Conservation (phyloP, 2,329 filamentous ascomycete genomes). For the Berkeleyomyces basicola region DNA sequence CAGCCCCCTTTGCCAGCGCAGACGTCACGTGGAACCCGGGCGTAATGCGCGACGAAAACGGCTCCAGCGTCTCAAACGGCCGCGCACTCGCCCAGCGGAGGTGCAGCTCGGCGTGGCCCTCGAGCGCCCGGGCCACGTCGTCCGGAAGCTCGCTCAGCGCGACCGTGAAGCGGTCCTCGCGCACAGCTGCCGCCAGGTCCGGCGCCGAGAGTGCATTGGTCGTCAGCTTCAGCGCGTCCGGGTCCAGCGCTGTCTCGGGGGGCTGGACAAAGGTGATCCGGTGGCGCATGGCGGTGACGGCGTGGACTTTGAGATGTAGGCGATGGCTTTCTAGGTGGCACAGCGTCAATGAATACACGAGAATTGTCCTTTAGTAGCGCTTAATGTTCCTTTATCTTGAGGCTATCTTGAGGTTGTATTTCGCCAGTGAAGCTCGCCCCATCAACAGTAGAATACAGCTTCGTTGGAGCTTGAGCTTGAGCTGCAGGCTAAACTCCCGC, state of each 20-base stretch:
- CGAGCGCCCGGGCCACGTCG: conserved; percentile 46
- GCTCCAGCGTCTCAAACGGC: conserved; percentile 43
- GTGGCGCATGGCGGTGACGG: conserved; percentile 44
- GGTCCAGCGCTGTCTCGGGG: conserved; percentile 46
- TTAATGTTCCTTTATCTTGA: background rate
- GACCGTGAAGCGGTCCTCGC: conserved; percentile 67
- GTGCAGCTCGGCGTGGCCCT: conserved; percentile 53
- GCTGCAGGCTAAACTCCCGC: background rate
- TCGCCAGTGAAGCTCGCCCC: background rate
- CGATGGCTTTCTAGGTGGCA: background rate
- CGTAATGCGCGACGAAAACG: conserved; percentile 57
- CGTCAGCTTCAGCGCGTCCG: conserved; percentile 42
- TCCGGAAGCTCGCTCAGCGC: conserved; percentile 55
- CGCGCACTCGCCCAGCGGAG: conserved; percentile 56
- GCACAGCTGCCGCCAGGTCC: conserved; percentile 41
- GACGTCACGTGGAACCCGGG: conserved; percentile 72
- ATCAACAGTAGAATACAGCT: background rate
- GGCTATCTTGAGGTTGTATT: background rate
- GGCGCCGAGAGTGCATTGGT: conserved; percentile 38
- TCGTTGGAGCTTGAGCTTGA: background rate
- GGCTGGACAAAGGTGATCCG: conserved; percentile 64
- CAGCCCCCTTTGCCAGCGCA: conserved; percentile 23
- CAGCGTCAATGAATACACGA: background rate
- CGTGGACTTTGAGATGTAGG: background rate
- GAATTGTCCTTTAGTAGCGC: background rate